A percentile compares a stretch with the other conserved stretches of the same genome.
Evolutionary conservation across 176 grass and related monocot species (phyloP).

Genomic region (Poa annua): DNA sequence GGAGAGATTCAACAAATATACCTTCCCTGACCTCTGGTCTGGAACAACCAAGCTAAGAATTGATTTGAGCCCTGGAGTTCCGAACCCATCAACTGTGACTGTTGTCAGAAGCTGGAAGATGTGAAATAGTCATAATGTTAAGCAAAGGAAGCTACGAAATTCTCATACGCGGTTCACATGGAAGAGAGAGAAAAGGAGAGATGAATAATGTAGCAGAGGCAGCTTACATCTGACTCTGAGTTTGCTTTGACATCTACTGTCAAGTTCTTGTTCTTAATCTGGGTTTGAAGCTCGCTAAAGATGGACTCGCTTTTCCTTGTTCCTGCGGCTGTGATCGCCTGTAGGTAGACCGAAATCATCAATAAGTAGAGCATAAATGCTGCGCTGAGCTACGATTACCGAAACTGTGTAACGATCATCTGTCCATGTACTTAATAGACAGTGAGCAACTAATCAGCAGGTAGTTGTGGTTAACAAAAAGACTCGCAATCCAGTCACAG

Average conservation of each 20-base stretch:
- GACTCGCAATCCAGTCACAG: not conserved
- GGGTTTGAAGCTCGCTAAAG: constrained; percentile 68
- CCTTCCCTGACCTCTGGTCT: constrained; percentile 80
- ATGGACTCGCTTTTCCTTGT: constrained; percentile 67
- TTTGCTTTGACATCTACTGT: constrained; percentile 73
- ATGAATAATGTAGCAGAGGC: not conserved
- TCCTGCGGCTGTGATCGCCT: constrained; percentile 62
- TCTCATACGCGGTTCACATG: not conserved
- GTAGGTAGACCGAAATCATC: constrained; percentile 42
- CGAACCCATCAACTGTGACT: constrained; percentile 60
- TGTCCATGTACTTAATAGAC: not conserved
- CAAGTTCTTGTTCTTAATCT: constrained; percentile 75
- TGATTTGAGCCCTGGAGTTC: constrained; percentile 66
- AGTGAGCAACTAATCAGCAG: not conserved
- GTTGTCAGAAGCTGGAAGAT: constrained; percentile 69
- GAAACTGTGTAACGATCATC: not conserved
- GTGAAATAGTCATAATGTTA: constrained; percentile 22
- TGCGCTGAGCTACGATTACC: not conserved
- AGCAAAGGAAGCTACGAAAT: not conserved
- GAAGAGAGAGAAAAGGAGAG: not conserved
- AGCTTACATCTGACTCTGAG: constrained; percentile 75
- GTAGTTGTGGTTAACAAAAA: not conserved
- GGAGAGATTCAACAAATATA: constrained; percentile 17
- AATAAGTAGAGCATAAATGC: not conserved
- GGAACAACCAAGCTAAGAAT: constrained; percentile 78